Evolutionary conservation across 257 asterid genomes (phyloP).

Genomic region (Handroanthus guayacan): DNA sequence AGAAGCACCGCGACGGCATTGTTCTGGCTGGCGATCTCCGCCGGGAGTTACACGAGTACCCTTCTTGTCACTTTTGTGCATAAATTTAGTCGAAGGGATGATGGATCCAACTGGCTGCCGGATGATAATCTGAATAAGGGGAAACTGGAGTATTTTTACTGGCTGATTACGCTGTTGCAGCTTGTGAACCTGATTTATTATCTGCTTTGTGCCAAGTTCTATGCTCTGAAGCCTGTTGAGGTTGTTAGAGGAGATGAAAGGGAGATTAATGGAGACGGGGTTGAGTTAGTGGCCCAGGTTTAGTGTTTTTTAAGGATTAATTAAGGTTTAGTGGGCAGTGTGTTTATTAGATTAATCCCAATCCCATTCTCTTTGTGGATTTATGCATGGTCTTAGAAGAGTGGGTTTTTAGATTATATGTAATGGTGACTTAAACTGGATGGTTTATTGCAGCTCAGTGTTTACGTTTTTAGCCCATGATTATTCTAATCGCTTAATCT

Average conservation of each 20-base stretch:
- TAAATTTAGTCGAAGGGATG: constrained; percentile 45
- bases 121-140: constrained; percentile 69
- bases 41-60: constrained; percentile 74
- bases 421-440: background rate
- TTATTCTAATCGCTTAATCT: too few species aligned
- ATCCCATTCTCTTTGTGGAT: too few species aligned
- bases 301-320: background rate
- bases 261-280: constrained; percentile 27
- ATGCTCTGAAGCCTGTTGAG: constrained; percentile 74
- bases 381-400: too few species aligned
- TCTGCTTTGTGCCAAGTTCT: constrained; percentile 70
- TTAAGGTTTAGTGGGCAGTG: constrained; percentile 1
- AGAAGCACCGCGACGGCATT: constrained; percentile 80
- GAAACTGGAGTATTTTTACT: constrained; percentile 79
- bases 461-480: too few species aligned
- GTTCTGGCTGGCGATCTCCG: constrained; percentile 80
- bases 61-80: constrained; percentile 69
- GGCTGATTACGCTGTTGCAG: constrained; percentile 78
- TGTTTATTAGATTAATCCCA: background rate
- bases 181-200: constrained; percentile 71
- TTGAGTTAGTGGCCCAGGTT: constrained; percentile 49
- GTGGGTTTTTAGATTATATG: background rate
- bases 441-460: background rate
- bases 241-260: constrained; percentile 33
- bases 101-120: constrained; percentile 85